These are phyloP conservation scores for Hericium alpestre DNA, from an alignment of 768 basidiomycete genomes.

Conservation along the genomic window DNA sequence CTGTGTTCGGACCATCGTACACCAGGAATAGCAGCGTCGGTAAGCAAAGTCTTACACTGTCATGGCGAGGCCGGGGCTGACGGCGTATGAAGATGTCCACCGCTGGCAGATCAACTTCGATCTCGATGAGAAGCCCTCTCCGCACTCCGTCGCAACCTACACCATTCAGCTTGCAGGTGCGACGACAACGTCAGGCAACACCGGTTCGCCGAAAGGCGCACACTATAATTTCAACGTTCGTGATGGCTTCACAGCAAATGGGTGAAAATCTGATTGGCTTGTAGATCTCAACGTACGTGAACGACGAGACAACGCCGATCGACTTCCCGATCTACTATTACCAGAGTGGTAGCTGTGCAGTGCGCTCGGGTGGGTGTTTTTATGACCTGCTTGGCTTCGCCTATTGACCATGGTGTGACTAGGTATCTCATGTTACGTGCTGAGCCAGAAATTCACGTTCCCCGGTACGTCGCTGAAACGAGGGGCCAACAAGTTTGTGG, in stretches of 20 bases:
- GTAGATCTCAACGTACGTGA: constrained; percentile 12
- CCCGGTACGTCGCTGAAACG: constrained; percentile 14
- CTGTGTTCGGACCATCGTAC: constrained; percentile 18
- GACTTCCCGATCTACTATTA: constrained; percentile 12
- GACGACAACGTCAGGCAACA: constrained; percentile 19
- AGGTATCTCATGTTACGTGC: constrained; percentile 19
- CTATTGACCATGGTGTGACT: neutral
- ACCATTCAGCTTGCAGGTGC: constrained; percentile 20
- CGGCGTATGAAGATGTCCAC: constrained; percentile 6
- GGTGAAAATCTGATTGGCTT: too few species aligned
- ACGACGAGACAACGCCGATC: constrained; percentile 3
- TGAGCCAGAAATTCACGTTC: constrained; percentile 16
- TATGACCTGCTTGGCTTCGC: neutral
- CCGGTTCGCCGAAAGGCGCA: constrained; percentile 11
- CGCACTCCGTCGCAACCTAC: constrained; percentile 13
- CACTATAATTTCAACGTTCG: constrained; percentile 12
- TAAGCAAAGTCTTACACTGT: neutral
- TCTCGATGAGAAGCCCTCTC: constrained; percentile 4
- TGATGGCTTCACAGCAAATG: neutral
- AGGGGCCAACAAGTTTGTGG: constrained; percentile 16
- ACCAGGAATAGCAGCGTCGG: constrained; percentile 14
- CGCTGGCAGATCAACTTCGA: constrained; percentile 21
- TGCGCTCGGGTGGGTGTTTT: constrained; percentile 15
- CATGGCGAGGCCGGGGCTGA: neutral
- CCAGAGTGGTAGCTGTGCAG: constrained; percentile 20